Percentiles rank a stretch among this genome's conserved stretches.
phyloP scores from a whole-genome alignment of 2,329 filamentous ascomycete genomes.

The Neospermospora avenae region DNA sequence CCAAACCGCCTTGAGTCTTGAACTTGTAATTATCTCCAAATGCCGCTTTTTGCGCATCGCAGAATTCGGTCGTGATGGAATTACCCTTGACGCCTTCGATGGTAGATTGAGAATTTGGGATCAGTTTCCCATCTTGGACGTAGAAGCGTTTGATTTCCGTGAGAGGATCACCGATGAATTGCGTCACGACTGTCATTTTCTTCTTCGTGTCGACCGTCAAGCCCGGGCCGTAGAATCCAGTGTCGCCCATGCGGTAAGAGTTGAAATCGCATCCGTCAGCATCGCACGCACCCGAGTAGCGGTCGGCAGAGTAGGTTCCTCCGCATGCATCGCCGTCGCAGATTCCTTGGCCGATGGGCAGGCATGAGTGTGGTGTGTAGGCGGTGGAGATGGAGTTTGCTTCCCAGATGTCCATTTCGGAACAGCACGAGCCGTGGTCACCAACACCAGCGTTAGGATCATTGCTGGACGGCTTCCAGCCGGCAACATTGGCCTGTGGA shows the following conservation, averaged over 20 bases:
- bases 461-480: conserved; percentile 45
- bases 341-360: conserved; percentile 37
- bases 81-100: conserved; percentile 47
- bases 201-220: conserved; percentile 49
- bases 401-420: conserved; percentile 67
- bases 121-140: conserved; percentile 47
- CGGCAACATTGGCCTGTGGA: conserved; percentile 49
- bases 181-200: conserved; percentile 55
- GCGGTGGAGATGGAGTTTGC: conserved; percentile 56
- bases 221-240: conserved; percentile 52
- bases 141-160: conserved; percentile 39
- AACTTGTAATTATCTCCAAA: conserved; percentile 54
- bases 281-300: conserved; percentile 55
- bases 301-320: conserved; percentile 37
- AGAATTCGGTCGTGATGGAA: conserved; percentile 56
- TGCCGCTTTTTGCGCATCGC: conserved; percentile 50
- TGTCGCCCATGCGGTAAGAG: conserved; percentile 55
- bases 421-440: conserved; percentile 57
- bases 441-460: conserved; percentile 51
- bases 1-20: conserved; percentile 51
- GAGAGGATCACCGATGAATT: conserved; percentile 53
- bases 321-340: conserved; percentile 44
- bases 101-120: conserved; percentile 46
- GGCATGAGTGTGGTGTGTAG: conserved; percentile 56
- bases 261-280: conserved; percentile 61